These are phyloP conservation scores for Clavispora carvajalis DNA, from an alignment of 805 yeast genomes.

Conservation along the genomic window DNA sequence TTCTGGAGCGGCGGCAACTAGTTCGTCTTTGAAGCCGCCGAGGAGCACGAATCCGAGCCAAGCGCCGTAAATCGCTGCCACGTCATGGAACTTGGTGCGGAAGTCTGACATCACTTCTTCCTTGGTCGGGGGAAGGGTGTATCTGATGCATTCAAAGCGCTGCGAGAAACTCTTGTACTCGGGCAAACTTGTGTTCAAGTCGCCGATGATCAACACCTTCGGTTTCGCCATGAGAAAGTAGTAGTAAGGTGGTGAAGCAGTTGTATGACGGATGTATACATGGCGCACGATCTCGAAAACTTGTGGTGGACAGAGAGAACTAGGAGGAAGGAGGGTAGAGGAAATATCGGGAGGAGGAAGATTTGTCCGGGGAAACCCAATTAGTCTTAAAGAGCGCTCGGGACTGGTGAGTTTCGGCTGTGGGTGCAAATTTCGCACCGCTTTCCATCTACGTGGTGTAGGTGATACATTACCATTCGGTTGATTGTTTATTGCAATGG, in stretches of 20 bases:
- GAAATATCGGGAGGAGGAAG: background rate
- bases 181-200: slow-evolving; percentile 41
- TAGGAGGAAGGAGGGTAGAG: background rate
- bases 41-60: slow-evolving; percentile 50
- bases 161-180: slow-evolving; percentile 40
- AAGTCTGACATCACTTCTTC: slow-evolving; percentile 40
- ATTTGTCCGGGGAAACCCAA: no score
- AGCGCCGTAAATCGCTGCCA: slow-evolving; percentile 54
- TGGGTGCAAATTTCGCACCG: no score
- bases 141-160: slow-evolving; percentile 34
- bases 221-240: slow-evolving; percentile 15
- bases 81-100: slow-evolving; percentile 33
- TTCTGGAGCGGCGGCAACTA: slow-evolving; percentile 42
- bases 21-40: slow-evolving; percentile 45
- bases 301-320: background rate
- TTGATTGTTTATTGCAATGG: no score
- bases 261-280: background rate
- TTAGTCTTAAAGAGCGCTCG: no score
- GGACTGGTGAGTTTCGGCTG: no score
- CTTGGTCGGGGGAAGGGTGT: slow-evolving; percentile 34
- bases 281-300: background rate
- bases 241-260: background rate
- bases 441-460: no score
- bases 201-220: slow-evolving; percentile 46
- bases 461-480: no score